phyloP scores from a whole-genome alignment of 768 basidiomycete species.

The Strobilomyces dryophilus region DNA sequence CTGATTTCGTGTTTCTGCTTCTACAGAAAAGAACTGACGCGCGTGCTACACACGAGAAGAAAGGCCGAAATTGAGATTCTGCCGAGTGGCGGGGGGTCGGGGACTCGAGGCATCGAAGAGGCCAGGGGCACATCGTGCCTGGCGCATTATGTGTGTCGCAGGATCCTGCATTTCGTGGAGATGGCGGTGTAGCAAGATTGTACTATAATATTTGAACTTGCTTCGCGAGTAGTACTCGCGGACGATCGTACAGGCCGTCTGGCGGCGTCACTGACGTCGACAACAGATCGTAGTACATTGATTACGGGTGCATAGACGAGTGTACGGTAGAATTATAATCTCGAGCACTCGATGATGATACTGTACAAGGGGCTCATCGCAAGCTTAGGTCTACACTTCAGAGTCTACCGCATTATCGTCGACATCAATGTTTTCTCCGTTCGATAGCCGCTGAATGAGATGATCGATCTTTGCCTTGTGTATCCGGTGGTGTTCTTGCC shows the following conservation, averaged over 20 bases:
- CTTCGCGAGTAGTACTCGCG: too few relatives aligned
- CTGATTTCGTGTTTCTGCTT: not conserved
- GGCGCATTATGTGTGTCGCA: conserved; percentile 26
- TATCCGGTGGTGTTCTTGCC: conserved; percentile 89
- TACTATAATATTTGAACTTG: too few relatives aligned
- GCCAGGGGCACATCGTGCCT: conserved; percentile 15
- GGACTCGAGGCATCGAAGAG: conserved; percentile 1
- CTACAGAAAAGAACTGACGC: conserved; percentile 70
- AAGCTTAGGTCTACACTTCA: conserved; percentile 17
- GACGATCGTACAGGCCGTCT: too few relatives aligned
- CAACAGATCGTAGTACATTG: not conserved
- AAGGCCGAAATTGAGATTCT: conserved; percentile 93
- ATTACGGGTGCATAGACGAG: conserved; percentile 1
- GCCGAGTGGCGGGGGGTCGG: conserved; percentile 6
- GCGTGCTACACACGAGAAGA: conserved; percentile 75
- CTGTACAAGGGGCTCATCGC: conserved; percentile 2
- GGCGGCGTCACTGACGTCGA: too few relatives aligned
- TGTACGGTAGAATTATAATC: conserved; percentile 13
- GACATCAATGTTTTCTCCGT: conserved; percentile 51
- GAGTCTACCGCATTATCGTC: conserved; percentile 26
- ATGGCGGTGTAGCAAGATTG: conserved; percentile 16
- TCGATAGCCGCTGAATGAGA: conserved; percentile 56
- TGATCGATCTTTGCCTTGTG: conserved; percentile 86
- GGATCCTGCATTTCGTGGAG: conserved; percentile 24
- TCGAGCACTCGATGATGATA: not conserved